A percentile compares a stretch with the other conserved stretches of the same genome.
Conservation (phyloP, 768 basidiomycete species). For the Tulasnella sp. region DNA sequence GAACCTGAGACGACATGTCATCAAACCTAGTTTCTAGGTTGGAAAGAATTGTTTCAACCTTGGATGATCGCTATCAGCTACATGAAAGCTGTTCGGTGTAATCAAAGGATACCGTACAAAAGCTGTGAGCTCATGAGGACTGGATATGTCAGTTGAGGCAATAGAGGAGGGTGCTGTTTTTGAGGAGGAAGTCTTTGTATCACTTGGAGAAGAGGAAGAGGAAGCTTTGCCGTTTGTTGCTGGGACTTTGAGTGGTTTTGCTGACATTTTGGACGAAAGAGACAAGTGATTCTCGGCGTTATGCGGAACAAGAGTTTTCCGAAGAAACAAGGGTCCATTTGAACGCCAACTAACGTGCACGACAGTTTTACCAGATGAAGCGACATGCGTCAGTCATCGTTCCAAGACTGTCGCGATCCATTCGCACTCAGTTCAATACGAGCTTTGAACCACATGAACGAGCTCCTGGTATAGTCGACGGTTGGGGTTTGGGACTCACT, state of each 20-base stretch:
- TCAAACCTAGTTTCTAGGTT: constrained; percentile 86
- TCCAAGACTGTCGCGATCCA: too few species aligned
- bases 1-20: constrained; percentile 81
- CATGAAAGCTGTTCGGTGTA: constrained; percentile 8
- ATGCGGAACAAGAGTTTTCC: too few species aligned
- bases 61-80: not conserved
- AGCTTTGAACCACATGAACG: too few species aligned
- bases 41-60: constrained; percentile 83
- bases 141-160: constrained; percentile 57
- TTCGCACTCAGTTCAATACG: too few species aligned
- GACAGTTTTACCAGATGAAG: too few species aligned
- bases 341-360: too few species aligned
- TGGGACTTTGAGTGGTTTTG: constrained; percentile 11
- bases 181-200: not conserved
- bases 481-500: constrained; percentile 32
- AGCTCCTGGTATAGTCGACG: too few species aligned
- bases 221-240: constrained; percentile 8
- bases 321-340: too few species aligned
- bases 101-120: constrained; percentile 47
- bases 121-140: constrained; percentile 86
- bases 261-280: constrained; percentile 10
- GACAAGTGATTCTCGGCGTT: too few species aligned
- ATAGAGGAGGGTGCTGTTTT: not conserved
- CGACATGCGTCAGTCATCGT: too few species aligned
- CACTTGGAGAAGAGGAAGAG: not conserved